A percentile compares a stretch with the other conserved stretches of the same genome.
phyloP scores from a whole-genome alignment of 495 filamentous ascomycete species.

The Penicillium parvum region DNA sequence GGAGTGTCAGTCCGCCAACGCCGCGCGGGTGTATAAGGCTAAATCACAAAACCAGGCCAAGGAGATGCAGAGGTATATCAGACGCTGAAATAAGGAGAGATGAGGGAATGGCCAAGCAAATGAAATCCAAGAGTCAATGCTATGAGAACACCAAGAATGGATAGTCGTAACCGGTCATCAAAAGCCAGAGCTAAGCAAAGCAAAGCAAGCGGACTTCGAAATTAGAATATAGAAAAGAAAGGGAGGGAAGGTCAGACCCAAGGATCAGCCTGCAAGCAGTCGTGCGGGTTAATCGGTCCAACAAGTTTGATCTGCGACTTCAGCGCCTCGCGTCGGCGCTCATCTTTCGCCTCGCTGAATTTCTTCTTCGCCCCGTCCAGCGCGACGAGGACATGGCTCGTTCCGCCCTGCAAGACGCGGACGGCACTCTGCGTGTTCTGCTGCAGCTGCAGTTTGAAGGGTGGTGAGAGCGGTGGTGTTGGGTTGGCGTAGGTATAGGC shows the following conservation, averaged over 20 bases:
- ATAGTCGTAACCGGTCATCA: background rate
- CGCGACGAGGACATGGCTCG: slow-evolving; percentile 23
- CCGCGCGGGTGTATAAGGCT: background rate
- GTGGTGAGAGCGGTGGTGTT: slow-evolving; percentile 17
- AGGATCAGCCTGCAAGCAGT: slow-evolving; percentile 26
- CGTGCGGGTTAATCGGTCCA: slow-evolving; percentile 37
- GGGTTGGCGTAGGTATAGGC: slow-evolving; percentile 6
- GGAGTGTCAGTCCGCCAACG: too few relatives aligned
- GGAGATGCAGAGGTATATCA: background rate
- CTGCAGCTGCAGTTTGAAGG: slow-evolving; percentile 23
- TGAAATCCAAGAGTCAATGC: background rate
- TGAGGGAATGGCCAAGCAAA: background rate
- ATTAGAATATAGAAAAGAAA: slow-evolving; percentile 2
- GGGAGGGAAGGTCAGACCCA: slow-evolving; percentile 27
- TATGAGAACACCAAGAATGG: background rate
- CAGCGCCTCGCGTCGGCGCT: slow-evolving; percentile 33
- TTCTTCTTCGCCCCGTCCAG: slow-evolving; percentile 33
- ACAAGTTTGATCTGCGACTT: slow-evolving; percentile 45
- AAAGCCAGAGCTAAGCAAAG: background rate
- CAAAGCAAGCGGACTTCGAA: slow-evolving; percentile 1
- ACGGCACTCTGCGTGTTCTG: slow-evolving; percentile 28
- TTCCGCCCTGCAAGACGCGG: slow-evolving; percentile 28
- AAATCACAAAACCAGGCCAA: background rate
- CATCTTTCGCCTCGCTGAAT: slow-evolving; percentile 29
- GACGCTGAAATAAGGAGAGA: too few relatives aligned